These are phyloP conservation scores for Saprolegnia diclina DNA, from an alignment of 352 stramenopile genomes.

Conservation along the genomic window DNA sequence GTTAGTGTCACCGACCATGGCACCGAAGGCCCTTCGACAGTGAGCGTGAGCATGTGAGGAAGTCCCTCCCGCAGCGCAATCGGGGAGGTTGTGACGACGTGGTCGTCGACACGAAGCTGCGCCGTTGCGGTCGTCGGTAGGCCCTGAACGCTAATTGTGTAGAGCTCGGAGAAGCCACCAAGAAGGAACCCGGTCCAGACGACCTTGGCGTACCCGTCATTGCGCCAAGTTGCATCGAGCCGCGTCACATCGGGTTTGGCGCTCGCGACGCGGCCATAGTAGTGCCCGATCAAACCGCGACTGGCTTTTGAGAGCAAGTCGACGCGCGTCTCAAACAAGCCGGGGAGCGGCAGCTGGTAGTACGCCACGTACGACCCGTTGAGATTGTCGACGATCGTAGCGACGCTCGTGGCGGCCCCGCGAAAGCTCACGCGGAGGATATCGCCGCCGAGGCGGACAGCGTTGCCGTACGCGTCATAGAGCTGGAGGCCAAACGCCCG, in stretches of 20 bases:
- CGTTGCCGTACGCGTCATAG: slow-evolving; percentile 43
- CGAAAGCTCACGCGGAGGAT: slow-evolving; percentile 35
- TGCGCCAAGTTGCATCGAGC: background rate
- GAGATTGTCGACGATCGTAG: slow-evolving; percentile 33
- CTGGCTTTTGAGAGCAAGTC: slow-evolving; percentile 30
- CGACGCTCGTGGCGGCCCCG: slow-evolving; percentile 33
- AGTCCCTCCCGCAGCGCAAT: background rate
- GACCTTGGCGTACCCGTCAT: slow-evolving; percentile 13
- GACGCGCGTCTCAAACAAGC: slow-evolving; percentile 47
- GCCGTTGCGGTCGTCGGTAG: background rate
- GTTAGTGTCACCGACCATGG: background rate
- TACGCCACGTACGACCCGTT: slow-evolving; percentile 43
- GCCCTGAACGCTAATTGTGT: background rate
- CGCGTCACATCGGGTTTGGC: background rate
- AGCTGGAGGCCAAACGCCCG: slow-evolving; percentile 29
- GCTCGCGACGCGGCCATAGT: slow-evolving; percentile 30
- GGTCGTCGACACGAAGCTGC: slow-evolving; percentile 3
- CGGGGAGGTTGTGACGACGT: background rate
- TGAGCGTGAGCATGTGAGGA: background rate
- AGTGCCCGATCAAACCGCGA: slow-evolving; percentile 35
- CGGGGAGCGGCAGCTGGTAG: slow-evolving; percentile 33
- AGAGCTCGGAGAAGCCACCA: slow-evolving; percentile 11
- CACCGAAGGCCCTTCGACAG: background rate
- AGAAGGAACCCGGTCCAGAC: slow-evolving; percentile 24
- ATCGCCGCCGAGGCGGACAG: slow-evolving; percentile 36